Base-by-base conservation (phyloP, 352 stramenopile species). In the Blastocystis sp. region DNA sequence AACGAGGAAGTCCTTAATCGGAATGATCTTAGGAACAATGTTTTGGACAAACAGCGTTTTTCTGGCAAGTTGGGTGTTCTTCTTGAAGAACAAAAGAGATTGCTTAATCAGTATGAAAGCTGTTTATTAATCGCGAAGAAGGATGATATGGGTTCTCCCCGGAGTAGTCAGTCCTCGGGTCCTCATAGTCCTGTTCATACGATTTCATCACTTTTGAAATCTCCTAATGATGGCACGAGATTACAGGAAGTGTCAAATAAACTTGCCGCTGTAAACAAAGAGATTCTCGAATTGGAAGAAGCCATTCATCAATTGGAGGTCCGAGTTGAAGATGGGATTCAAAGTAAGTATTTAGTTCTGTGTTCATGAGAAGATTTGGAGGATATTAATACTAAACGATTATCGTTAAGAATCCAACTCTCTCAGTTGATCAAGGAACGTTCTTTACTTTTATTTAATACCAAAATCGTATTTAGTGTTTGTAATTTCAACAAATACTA, bases 351-450 rank as follows among this genome's bases (percentile, higher is more conserved):
- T 48, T 9, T 2, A 54, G 17, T 58, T 24, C 17, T 17, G 27
- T 17, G 37, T 53, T 42, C 0, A 51, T 78, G 66, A n/a, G 15
- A 58, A 78, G 73, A 84, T 44, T 48, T 84, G 73, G 73, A 84
- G 53, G 73, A 84, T 44, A 66, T 48, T 2, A 84, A 84, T 51
- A 84, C 73, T 24, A 27, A 68, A 42, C 73, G 73, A 42, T 51
- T 84, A 6, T 84, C 73, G n/a, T 22, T 84, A n/a, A 44, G 73
- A 40, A 84, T 84, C 59, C 73, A 84, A 42, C 35, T 84, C 13
- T 35, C 73, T 13, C 73, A 84, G 73, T 56, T 84, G n/a, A 84
- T 84, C 24, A 84, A 84, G 33, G 73, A 84, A 30, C 73, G 73
- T 11, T 84, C 73, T 19, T 30, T 84, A 17, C 27, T 84, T 11